Evolutionary conservation across 352 stramenopile genomes (phyloP), one percentile per base, ranked within the genome.

Genomic region (Aphanomyces stellatus): DNA sequence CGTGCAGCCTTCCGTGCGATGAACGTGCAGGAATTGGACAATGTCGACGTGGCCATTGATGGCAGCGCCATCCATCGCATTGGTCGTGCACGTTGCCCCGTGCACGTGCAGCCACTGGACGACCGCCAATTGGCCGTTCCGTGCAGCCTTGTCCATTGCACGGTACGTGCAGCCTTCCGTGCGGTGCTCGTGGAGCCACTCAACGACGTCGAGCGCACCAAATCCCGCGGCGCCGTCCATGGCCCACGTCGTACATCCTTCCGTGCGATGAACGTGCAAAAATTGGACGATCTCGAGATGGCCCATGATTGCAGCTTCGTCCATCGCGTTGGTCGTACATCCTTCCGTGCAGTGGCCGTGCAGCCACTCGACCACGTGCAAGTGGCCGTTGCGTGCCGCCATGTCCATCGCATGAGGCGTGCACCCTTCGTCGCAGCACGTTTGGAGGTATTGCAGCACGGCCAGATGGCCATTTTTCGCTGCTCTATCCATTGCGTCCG

Each of bases 381-480:
- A 2, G 19, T 46, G 37, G 37, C 37, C 37, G 19, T 46, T 64
- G 7, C 25, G 13, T 13, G 25, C 42, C 17, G 56, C 56, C 6
- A n/a, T n/a, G 31, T 64, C 56, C 30, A 64, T 64, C n/a, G 56
- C 56, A 13, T 24, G 51, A 2, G 63, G 65, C 1, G 75, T 81
- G 19, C 37, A 56, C 13, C 74, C 72, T 40, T 31, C 49, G 11
- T 40, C n/a, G 13, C 11, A 11, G n/a, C n/a, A n/a, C 1, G 49
- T 2, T 11, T 31, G 49, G 11, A 31, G n/a, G 25, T 56, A 73
- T 42, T 71, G 37, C 15, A 73, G 51, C 34, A 73, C 71, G 24
- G 71, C 63, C 10, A 73, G 19, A 40, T 73, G 46, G 19, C 63
- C 40, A 27, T 73, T 68, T 27, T 51, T 61, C 30, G 62, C 69